Evolutionary conservation across 352 stramenopile genomes (phyloP).

Genomic region (Labyrinthula sp.): DNA sequence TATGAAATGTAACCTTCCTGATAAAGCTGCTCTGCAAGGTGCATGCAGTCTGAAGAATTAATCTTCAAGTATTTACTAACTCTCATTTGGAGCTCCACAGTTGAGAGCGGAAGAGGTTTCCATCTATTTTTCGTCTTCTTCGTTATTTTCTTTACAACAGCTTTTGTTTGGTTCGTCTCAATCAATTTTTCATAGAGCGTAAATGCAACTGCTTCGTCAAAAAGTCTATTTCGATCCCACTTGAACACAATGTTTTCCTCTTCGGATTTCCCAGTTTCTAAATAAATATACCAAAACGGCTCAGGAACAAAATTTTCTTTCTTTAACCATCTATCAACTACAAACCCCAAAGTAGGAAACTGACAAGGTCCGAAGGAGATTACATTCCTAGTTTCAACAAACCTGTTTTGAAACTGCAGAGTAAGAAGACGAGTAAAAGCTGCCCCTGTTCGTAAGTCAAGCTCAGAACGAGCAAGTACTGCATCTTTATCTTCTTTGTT

Average conservation of each 20-base stretch:
- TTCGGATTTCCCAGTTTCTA: too few relatives aligned
- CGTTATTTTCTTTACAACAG: constrained; percentile 31
- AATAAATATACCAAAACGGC: constrained; percentile 78
- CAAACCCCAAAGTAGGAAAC: constrained; percentile 94
- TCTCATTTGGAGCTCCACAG: constrained; percentile 93
- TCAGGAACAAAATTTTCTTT: constrained; percentile 75
- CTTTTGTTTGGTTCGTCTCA: constrained; percentile 42
- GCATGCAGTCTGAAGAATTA: constrained; percentile 83
- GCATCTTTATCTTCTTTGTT: constrained; percentile 37
- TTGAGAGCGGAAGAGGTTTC: constrained; percentile 85
- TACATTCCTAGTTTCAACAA: constrained; percentile 32
- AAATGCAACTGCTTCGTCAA: constrained; percentile 70
- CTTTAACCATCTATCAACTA: constrained; percentile 65
- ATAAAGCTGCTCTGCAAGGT: constrained; percentile 79
- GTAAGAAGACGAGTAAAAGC: constrained; percentile 85
- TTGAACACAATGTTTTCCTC: constrained; percentile 48
- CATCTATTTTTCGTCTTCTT: constrained; percentile 56
- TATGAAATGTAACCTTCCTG: constrained; percentile 94
- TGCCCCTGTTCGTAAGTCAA: constrained; percentile 73
- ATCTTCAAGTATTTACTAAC: constrained; percentile 80
- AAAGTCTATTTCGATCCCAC: constrained; percentile 79
- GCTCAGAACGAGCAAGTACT: constrained; percentile 71
- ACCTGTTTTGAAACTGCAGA: constrained; percentile 37
- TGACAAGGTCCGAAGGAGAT: constrained; percentile 98
- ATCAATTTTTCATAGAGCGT: constrained; percentile 67